Base-by-base conservation (phyloP, 1,284 basidiomycete species). In the Ustilago esculenta region DNA sequence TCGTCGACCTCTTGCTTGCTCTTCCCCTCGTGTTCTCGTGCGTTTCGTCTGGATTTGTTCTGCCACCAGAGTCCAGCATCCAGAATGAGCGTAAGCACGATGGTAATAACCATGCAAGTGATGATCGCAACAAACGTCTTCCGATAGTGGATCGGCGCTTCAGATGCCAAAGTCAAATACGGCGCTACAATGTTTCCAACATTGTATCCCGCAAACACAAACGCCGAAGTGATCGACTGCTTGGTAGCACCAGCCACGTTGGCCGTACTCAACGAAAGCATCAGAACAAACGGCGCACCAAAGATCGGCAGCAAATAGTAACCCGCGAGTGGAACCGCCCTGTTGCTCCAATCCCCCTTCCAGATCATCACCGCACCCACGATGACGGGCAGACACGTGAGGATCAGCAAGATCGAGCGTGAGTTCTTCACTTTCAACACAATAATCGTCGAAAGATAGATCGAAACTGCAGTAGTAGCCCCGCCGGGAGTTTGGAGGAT, bases 191-290 rank as follows among this genome's bases (percentile, higher is more conserved):
- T 58, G 47, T 79, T 79, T 18, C 72, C 76, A 5, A 75, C 66
- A 46, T 77, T 79, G 61, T 81, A 85, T 5, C 83, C 84, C 4
- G 84, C 69, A 50, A 85, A 85, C 57, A 84, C 82, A 18, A 81
- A 80, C 0, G 80, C 83, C 7, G 65, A 72, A 0, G 82, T 76
- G 29, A 84, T 79, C 10, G 83, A 82, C 64, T 85, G 84, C 69
- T 86, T 86, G 11, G 85, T 85, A 0, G 82, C 75, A 14, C 85
- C 85, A 1, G 83, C 82, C 4, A 84, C 80, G 68, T 86, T 86
- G 27, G 83, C 80, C 2, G 83, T 77, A 4, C 83, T 82, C 4
- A 84, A 70, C 6, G 84, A 80, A 21, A 86, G 81, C 44, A 85
- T 81, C 9, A 84, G 75, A 21, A 85, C 85, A 51, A 84, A 85